Conservation (phyloP, 371 early-diverging fungal genomes). For the Mortierella sp. region DNA sequence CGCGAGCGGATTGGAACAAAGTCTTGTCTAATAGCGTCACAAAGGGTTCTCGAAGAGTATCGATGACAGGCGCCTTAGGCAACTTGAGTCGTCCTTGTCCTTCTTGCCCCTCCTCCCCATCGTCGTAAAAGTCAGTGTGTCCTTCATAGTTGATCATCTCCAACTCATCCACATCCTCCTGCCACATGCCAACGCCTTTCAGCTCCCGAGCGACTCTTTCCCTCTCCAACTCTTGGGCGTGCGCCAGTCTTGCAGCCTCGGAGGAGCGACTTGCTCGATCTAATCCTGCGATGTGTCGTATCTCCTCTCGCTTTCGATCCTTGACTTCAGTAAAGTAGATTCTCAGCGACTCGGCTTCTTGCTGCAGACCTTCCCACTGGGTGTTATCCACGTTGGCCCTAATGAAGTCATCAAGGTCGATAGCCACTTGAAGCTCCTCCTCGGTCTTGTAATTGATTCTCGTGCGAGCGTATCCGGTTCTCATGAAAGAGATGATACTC, state of each 20-base stretch:
- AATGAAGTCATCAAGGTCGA: constrained; percentile 31
- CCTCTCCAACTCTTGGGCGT: background rate
- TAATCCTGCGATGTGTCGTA: constrained; percentile 43
- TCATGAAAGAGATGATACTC: constrained; percentile 50
- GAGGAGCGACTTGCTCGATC: constrained; percentile 13
- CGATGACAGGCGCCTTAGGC: constrained; percentile 41
- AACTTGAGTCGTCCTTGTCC: constrained; percentile 7
- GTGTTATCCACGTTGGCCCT: constrained; percentile 5
- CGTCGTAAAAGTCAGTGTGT: constrained; percentile 1
- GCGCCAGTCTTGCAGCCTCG: background rate
- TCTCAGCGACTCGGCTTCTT: constrained; percentile 34
- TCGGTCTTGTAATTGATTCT: constrained; percentile 18
- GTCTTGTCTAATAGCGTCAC: constrained; percentile 39
- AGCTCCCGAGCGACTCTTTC: constrained; percentile 30
- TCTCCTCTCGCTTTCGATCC: constrained; percentile 40
- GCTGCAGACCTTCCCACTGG: constrained; percentile 14
- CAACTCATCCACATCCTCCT: constrained; percentile 49
- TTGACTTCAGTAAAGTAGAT: constrained; percentile 36
- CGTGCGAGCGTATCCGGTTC: constrained; percentile 33
- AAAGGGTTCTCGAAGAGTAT: constrained; percentile 29
- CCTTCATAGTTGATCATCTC: constrained; percentile 42
- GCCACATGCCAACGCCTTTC: constrained; percentile 31
- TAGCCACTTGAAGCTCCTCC: constrained; percentile 24
- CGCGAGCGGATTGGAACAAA: constrained; percentile 39
- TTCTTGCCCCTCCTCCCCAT: constrained; percentile 6